phyloP scores from a whole-genome alignment of 345 rosid species.

The Corchorus capsularis region DNA sequence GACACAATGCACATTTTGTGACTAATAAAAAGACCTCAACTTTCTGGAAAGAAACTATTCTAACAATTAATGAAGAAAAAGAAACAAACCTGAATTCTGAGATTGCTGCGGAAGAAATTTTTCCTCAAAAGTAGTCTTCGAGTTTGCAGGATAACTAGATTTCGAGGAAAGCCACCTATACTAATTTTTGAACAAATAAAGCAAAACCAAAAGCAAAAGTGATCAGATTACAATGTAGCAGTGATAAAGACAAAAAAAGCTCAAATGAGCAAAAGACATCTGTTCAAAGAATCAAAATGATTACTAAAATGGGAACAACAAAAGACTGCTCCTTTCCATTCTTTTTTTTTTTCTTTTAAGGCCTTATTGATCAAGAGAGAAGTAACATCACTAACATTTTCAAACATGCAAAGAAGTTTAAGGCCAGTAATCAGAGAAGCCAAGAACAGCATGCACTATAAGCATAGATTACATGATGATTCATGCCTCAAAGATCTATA shows the following conservation, averaged over 20 bases:
- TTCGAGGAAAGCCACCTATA: slow-evolving; percentile 99
- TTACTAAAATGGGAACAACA: slow-evolving; percentile 4
- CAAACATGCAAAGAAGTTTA: not conserved
- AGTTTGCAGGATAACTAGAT: slow-evolving; percentile 55
- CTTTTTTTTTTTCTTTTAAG: not conserved
- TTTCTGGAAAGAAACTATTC: not conserved
- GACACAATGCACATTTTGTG: not conserved
- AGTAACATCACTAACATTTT: not conserved
- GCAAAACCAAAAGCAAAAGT: slow-evolving; percentile 14
- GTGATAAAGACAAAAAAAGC: not conserved
- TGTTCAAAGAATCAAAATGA: not conserved
- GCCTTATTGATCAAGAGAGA: not conserved
- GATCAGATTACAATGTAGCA: slow-evolving; percentile 16
- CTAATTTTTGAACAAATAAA: slow-evolving; percentile 54
- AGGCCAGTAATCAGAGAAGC: not conserved
- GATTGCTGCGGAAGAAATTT: slow-evolving; percentile 91
- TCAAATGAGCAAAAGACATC: not conserved
- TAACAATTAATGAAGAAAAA: slow-evolving; percentile 19
- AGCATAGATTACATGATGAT: not conserved
- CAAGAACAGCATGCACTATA: not conserved
- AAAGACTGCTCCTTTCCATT: not conserved
- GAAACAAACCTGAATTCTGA: slow-evolving; percentile 84
- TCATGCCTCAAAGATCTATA: not conserved
- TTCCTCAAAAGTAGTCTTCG: slow-evolving; percentile 90
- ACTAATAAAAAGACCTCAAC: not conserved